These are phyloP conservation scores for Ophiostoma montium DNA, from an alignment of 2,329 filamentous ascomycete species.

Conservation along the genomic window DNA sequence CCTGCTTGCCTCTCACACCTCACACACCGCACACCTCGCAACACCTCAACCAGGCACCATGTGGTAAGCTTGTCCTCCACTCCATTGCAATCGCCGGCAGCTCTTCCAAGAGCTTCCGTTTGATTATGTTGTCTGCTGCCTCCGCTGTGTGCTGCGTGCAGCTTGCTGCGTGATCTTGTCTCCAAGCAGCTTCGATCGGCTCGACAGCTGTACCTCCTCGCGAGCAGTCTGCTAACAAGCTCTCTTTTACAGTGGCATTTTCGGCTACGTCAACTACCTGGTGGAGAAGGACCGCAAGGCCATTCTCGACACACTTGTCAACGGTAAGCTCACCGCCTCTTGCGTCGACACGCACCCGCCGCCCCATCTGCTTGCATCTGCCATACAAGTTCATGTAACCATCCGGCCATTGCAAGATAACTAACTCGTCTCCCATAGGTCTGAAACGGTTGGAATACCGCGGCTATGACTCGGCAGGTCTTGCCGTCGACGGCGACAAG, in stretches of 20 bases:
- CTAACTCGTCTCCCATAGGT: slow-evolving; percentile 35
- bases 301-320: slow-evolving; percentile 90
- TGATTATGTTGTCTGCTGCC: not conserved
- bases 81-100: not conserved
- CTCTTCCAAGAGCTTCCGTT: too few species aligned
- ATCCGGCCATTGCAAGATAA: too few species aligned
- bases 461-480: slow-evolving; percentile 93
- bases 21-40: not conserved
- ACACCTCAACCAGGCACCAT: slow-evolving; percentile 17
- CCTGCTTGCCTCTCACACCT: not conserved
- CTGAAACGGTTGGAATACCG: slow-evolving; percentile 94
- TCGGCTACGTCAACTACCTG: slow-evolving; percentile 98
- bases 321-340: slow-evolving; percentile 52
- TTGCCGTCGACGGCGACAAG: slow-evolving; percentile 95
- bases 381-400: too few species aligned
- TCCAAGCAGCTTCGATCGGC: not conserved
- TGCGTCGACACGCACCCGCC: not conserved
- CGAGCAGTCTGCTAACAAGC: slow-evolving; percentile 15
- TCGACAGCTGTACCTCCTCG: not conserved
- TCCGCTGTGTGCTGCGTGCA: too few species aligned
- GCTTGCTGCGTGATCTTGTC: too few species aligned
- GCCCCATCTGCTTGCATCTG: not conserved
- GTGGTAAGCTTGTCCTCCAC: slow-evolving; percentile 18
- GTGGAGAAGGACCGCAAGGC: slow-evolving; percentile 97
- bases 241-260: slow-evolving; percentile 56